Evolutionary conservation across 176 grass and related monocot species (phyloP).

Genomic region (Cocos nucifera): DNA sequence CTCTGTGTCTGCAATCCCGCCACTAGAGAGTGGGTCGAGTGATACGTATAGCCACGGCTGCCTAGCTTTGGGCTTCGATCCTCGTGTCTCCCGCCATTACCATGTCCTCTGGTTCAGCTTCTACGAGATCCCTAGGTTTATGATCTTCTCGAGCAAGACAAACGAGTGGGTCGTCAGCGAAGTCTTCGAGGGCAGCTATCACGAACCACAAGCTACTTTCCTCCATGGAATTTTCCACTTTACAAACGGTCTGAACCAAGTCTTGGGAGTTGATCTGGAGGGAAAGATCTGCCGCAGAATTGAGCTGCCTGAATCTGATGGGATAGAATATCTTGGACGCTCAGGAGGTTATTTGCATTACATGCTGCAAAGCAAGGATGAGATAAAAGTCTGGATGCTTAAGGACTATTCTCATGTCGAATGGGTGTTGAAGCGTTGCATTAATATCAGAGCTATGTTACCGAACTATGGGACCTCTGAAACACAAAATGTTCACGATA

Average conservation of each 20-base stretch:
- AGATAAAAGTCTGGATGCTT: conserved; percentile 15
- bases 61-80: conserved; percentile 2
- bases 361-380: not conserved
- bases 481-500: not conserved
- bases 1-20: conserved; percentile 16
- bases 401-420: not conserved
- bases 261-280: not conserved
- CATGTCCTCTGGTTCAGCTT: conserved; percentile 2
- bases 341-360: conserved; percentile 17
- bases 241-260: conserved; percentile 6
- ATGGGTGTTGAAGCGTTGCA: conserved; percentile 8
- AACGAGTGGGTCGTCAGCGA: not conserved
- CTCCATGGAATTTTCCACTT: conserved; percentile 11
- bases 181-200: not conserved
- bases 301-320: not conserved
- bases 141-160: conserved; percentile 9
- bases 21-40: not conserved
- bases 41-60: not conserved
- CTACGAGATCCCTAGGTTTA: not conserved
- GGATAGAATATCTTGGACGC: conserved; percentile 11
- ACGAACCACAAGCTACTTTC: conserved; percentile 5
- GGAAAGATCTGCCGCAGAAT: not conserved
- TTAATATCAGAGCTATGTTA: not conserved
- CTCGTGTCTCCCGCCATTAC: not conserved
- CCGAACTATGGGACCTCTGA: not conserved